These are phyloP conservation scores for Lodderomyces margitis DNA, from an alignment of 1,139 yeast species.

Conservation along the genomic window DNA sequence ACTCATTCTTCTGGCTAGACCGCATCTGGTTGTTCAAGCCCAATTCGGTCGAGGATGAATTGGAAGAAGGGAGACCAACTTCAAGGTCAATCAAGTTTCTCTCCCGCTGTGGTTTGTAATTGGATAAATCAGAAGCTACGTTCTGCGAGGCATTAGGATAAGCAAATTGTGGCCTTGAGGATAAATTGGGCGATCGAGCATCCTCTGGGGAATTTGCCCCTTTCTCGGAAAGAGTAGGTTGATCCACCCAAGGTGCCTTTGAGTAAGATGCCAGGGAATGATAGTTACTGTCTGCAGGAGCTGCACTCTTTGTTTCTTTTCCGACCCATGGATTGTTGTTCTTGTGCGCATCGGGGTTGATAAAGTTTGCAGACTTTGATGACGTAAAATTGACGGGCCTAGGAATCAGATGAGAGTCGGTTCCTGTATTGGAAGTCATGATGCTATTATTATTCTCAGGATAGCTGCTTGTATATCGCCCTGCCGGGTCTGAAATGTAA, in stretches of 20 bases:
- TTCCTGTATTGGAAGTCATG: background rate
- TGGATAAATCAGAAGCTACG: background rate
- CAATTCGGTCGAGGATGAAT: slow-evolving; percentile 25
- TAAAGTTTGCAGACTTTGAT: slow-evolving; percentile 14
- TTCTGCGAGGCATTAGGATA: background rate
- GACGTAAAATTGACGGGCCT: slow-evolving; percentile 8
- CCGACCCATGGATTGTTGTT: slow-evolving; percentile 27
- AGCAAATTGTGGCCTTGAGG: background rate
- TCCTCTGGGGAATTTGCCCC: slow-evolving; percentile 5
- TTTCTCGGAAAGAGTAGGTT: background rate
- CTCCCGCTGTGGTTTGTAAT: slow-evolving; percentile 2
- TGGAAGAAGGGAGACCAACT: slow-evolving; percentile 35
- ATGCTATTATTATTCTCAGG: background rate
- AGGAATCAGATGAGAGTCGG: slow-evolving; percentile 16
- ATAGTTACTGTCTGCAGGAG: background rate
- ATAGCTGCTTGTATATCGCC: background rate
- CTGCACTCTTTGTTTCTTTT: background rate
- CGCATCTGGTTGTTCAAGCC: slow-evolving; percentile 4
- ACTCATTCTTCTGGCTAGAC: slow-evolving; percentile 11
- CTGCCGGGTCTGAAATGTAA: background rate
- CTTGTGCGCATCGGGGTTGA: slow-evolving; percentile 10
- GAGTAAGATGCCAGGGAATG: background rate
- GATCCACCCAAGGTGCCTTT: background rate
- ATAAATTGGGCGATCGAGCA: slow-evolving; percentile 1
- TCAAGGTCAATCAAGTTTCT: slow-evolving; percentile 38